Evolutionary conservation across 192 early-diverging fungal genomes (phyloP).

Genomic region (Podila verticillata): DNA sequence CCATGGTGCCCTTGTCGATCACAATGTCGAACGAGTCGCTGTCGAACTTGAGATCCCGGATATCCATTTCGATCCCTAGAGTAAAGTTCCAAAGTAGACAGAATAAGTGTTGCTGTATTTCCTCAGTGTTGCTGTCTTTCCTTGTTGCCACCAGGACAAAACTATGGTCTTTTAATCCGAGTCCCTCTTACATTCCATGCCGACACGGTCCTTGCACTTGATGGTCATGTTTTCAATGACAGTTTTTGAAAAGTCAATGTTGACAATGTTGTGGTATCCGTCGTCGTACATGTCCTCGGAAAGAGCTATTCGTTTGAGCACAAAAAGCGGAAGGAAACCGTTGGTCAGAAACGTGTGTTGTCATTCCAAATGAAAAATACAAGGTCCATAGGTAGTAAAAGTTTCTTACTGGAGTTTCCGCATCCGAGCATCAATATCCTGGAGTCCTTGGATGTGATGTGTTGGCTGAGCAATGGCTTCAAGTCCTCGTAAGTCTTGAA

Average conservation of each 20-base stretch:
- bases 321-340: background rate
- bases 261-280: conserved; percentile 76
- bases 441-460: conserved; percentile 62
- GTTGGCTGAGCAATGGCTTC: conserved; percentile 64
- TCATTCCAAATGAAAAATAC: background rate
- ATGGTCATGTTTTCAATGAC: conserved; percentile 83
- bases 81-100: background rate
- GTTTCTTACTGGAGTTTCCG: conserved; percentile 75
- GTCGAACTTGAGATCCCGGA: conserved; percentile 72
- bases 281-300: conserved; percentile 83
- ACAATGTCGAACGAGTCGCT: conserved; percentile 74
- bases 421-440: conserved; percentile 87
- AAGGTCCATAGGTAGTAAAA: background rate
- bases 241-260: conserved; percentile 82
- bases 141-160: background rate
- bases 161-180: background rate
- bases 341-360: background rate
- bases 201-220: conserved; percentile 57
- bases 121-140: background rate
- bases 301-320: conserved; percentile 53
- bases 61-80: conserved; percentile 79
- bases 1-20: conserved; percentile 92
- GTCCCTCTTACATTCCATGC: conserved; percentile 63
- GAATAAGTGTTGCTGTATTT: background rate
- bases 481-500: conserved; percentile 85